A percentile compares a stretch with the other conserved stretches of the same genome.
These are phyloP conservation scores for Proliferodiscus dingleyae DNA, from an alignment of 2,329 filamentous ascomycete genomes.

Conservation along the genomic window DNA sequence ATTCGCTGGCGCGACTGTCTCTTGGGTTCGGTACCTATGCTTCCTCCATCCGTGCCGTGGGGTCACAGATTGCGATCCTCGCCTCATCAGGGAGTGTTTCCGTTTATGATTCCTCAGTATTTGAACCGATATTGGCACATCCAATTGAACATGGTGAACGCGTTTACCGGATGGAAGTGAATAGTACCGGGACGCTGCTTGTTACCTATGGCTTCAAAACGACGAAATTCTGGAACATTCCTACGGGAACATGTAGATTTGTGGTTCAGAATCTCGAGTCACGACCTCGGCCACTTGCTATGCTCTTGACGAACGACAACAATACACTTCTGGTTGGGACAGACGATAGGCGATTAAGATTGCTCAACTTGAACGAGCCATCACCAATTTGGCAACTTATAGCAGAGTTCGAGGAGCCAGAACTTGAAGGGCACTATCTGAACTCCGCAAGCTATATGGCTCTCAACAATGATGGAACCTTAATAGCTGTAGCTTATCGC, in stretches of 20 bases:
- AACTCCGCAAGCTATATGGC: constrained; percentile 28
- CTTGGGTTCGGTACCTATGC: background rate
- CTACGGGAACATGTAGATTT: constrained; percentile 23
- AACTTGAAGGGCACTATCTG: constrained; percentile 23
- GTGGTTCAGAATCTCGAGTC: constrained; percentile 21
- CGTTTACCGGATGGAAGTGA: constrained; percentile 19
- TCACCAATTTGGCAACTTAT: constrained; percentile 18
- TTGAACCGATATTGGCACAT: constrained; percentile 14
- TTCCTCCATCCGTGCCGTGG: background rate
- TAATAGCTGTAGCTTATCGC: constrained; percentile 30
- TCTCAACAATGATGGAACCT: constrained; percentile 26
- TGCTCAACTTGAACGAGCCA: constrained; percentile 15
- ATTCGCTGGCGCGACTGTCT: constrained; percentile 1
- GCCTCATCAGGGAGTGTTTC: constrained; percentile 9
- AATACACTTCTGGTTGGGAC: constrained; percentile 22
- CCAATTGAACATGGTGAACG: background rate
- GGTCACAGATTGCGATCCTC: background rate
- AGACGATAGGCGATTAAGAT: constrained; percentile 23
- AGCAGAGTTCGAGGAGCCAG: constrained; percentile 21
- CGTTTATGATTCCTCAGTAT: constrained; percentile 21
- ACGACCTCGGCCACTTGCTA: constrained; percentile 23
- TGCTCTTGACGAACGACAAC: constrained; percentile 19
- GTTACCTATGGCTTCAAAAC: constrained; percentile 30
- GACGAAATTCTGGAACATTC: constrained; percentile 27
- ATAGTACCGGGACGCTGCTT: constrained; percentile 19